Evolutionary conservation across 2,329 filamentous ascomycete genomes (phyloP).

Genomic region (Talaromyces rugulosus): DNA sequence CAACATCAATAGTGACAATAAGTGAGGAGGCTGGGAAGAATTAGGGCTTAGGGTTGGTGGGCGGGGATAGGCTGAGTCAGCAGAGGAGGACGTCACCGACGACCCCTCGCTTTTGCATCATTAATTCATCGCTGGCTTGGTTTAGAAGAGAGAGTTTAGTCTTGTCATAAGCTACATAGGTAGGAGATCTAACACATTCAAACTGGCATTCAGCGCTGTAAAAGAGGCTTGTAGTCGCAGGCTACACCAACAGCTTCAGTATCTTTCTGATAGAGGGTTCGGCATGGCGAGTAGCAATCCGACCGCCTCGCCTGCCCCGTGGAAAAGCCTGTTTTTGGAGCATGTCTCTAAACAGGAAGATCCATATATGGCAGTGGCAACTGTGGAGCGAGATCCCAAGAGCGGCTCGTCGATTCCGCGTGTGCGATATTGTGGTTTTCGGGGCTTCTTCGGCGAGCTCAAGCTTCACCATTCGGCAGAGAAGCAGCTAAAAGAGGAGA

Average conservation of each 20-base stretch:
- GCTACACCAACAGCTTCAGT: slow-evolving; percentile 9
- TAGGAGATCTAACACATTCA: not conserved
- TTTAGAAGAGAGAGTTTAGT: not conserved
- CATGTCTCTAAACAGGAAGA: slow-evolving; percentile 42
- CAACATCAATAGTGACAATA: not conserved
- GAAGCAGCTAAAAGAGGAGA: slow-evolving; percentile 51
- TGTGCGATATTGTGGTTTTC: slow-evolving; percentile 75
- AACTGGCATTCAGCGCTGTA: slow-evolving; percentile 5
- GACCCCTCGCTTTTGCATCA: not conserved
- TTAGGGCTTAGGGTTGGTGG: not conserved
- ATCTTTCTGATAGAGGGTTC: slow-evolving; percentile 3
- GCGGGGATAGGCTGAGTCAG: not conserved
- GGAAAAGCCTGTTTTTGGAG: slow-evolving; percentile 47
- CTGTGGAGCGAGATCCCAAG: slow-evolving; percentile 32
- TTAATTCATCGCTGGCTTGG: not conserved
- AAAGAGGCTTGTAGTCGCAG: slow-evolving; percentile 6
- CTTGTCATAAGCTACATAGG: not conserved
- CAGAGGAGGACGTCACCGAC: not conserved
- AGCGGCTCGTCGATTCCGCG: slow-evolving; percentile 34
- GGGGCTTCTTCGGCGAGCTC: slow-evolving; percentile 72
- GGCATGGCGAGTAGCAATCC: not conserved
- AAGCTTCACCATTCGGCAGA: slow-evolving; percentile 69
- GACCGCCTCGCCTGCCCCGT: slow-evolving; percentile 40
- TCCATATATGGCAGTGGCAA: slow-evolving; percentile 40
- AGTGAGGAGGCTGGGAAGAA: not conserved